Conservation (phyloP, 2,329 filamentous ascomycete genomes). For the Monosporascus sp. region DNA sequence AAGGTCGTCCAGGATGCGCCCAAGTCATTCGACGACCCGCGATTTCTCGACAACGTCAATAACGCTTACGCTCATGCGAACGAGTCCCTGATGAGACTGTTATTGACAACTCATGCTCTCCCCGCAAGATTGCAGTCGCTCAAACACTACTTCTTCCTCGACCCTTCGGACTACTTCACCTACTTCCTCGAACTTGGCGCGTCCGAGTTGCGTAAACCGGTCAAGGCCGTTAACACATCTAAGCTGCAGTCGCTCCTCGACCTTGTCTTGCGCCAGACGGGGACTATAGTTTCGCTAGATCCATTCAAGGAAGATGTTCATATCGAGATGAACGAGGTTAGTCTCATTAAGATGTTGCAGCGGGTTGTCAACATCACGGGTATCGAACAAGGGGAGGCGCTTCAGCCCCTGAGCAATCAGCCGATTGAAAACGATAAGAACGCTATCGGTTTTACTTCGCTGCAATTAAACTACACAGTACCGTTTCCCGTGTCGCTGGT, state of each 20-base stretch:
- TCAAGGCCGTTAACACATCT: constrained; percentile 80
- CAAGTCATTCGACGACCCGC: constrained; percentile 81
- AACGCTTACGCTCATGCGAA: constrained; percentile 93
- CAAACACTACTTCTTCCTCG: constrained; percentile 99
- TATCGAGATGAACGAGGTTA: constrained; percentile 93
- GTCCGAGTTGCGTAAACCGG: constrained; percentile 84
- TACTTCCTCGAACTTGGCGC: constrained; percentile 92
- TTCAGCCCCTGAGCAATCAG: constrained; percentile 65
- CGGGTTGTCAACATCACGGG: constrained; percentile 95
- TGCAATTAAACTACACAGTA: constrained; percentile 90
- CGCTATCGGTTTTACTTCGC: constrained; percentile 82
- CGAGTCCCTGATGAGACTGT: constrained; percentile 81
- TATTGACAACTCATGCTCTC: constrained; percentile 87
- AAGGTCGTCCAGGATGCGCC: constrained; percentile 86
- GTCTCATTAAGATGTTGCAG: constrained; percentile 89
- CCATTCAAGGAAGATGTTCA: constrained; percentile 98
- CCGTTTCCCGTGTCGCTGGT: constrained; percentile 94
- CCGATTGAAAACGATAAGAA: constrained; percentile 76
- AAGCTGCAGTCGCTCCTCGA: constrained; percentile 96
- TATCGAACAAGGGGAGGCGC: constrained; percentile 81
- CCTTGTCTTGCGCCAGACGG: constrained; percentile 90
- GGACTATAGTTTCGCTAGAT: constrained; percentile 87
- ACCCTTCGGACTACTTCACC: constrained; percentile 95
- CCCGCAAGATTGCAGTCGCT: constrained; percentile 81
- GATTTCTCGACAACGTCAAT: constrained; percentile 94